Evolutionary conservation across 2,329 filamentous ascomycete species (phyloP).

Genomic region (Calonectria fujianensis): DNA sequence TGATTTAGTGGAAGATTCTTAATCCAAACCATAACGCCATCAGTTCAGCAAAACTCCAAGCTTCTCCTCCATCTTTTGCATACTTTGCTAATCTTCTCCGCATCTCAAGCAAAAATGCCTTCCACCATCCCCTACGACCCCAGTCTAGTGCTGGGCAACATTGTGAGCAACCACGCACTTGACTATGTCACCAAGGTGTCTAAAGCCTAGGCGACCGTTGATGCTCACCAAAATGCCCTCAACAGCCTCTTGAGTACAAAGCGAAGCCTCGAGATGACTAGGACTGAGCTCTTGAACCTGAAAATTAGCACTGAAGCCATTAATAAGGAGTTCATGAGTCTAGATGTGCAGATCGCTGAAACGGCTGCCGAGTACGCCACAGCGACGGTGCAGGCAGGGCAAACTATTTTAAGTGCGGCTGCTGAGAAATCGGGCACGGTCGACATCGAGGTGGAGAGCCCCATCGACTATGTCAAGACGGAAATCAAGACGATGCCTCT

Average conservation of each 20-base stretch:
- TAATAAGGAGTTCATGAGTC: background rate
- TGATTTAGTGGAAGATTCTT: background rate
- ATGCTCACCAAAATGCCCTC: conserved; percentile 43
- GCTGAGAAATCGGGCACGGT: background rate
- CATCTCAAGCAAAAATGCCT: conserved; percentile 34
- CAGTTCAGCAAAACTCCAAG: background rate
- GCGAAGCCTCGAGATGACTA: conserved; percentile 46
- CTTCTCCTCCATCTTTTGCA: background rate
- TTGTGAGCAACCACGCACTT: conserved; percentile 27
- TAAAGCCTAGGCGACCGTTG: background rate
- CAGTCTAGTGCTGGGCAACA: conserved; percentile 36
- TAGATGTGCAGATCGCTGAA: background rate
- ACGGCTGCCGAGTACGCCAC: background rate
- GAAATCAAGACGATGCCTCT: conserved; percentile 44
- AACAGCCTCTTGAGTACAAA: conserved; percentile 40
- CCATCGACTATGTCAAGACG: conserved; percentile 36
- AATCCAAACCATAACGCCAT: background rate
- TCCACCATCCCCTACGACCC: conserved; percentile 40
- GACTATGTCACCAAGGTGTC: conserved; percentile 11
- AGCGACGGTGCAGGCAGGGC: background rate
- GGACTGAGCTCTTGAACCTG: conserved; percentile 44
- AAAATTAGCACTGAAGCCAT: background rate
- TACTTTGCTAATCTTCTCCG: background rate
- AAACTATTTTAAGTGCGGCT: background rate
- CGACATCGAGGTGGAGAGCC: conserved; percentile 38